These are phyloP conservation scores for Meyerozyma athensensis DNA, from an alignment of 1,139 yeast genomes.

Conservation along the genomic window DNA sequence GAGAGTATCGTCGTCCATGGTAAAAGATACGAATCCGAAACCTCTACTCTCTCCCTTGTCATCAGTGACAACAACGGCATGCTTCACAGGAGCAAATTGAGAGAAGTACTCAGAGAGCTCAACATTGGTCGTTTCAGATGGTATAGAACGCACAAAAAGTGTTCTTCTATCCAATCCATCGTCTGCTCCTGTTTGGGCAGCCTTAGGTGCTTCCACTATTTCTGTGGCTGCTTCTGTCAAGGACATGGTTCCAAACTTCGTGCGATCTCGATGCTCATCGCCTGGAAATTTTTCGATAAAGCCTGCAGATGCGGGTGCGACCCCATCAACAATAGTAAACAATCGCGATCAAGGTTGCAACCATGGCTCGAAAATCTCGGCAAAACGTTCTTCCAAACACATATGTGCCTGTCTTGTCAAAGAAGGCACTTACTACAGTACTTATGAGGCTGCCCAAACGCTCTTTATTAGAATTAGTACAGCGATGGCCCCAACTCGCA, in stretches of 20 bases:
- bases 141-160: slow-evolving; percentile 79
- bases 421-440: slow-evolving; percentile 18
- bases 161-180: slow-evolving; percentile 56
- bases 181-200: slow-evolving; percentile 12
- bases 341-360: slow-evolving; percentile 4
- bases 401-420: slow-evolving; percentile 32
- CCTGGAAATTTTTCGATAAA: slow-evolving; percentile 1
- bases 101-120: slow-evolving; percentile 81
- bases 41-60: slow-evolving; percentile 75
- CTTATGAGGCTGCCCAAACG: slow-evolving; percentile 29
- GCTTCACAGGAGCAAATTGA: slow-evolving; percentile 90
- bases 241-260: not conserved
- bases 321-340: slow-evolving; percentile 5
- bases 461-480: slow-evolving; percentile 31
- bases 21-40: slow-evolving; percentile 92
- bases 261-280: slow-evolving; percentile 3
- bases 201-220: slow-evolving; percentile 6
- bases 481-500: slow-evolving; percentile 32
- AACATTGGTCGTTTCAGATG: slow-evolving; percentile 75
- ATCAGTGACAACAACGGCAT: slow-evolving; percentile 88
- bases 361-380: slow-evolving; percentile 1
- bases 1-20: slow-evolving; percentile 77
- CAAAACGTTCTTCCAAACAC: slow-evolving; percentile 36
- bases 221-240: not conserved
- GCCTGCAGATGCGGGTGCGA: slow-evolving; percentile 1